Conservation (phyloP, 208 protist species). For the Phytomonas francai region DNA sequence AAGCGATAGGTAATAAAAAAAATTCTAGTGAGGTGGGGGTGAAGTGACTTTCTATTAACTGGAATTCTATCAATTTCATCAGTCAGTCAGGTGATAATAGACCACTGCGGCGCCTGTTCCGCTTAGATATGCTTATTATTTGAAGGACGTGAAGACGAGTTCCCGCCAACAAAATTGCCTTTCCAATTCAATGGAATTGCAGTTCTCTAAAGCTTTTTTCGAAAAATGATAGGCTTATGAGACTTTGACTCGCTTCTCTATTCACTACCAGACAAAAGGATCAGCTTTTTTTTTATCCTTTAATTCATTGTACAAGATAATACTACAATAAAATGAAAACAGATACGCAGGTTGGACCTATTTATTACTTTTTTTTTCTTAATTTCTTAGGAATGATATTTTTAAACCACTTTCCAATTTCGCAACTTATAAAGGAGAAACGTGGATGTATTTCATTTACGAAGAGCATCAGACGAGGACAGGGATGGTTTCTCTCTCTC, state of each 20-base stretch:
- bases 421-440: background rate
- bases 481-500: background rate
- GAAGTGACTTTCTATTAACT: background rate
- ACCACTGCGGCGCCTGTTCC: background rate
- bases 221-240: background rate
- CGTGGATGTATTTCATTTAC: background rate
- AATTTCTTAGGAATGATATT: background rate
- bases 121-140: background rate
- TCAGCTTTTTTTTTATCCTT: constrained; percentile 9
- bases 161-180: background rate
- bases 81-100: background rate
- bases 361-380: constrained; percentile 6
- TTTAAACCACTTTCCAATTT: background rate
- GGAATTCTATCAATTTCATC: background rate
- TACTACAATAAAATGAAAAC: constrained; percentile 5
- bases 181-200: background rate
- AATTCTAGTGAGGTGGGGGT: background rate
- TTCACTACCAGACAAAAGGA: background rate
- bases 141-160: background rate
- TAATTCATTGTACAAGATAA: background rate
- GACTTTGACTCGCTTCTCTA: background rate
- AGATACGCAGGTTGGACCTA: background rate
- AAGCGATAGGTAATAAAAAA: background rate
- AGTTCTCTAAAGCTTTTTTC: constrained; percentile 2
- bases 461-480: background rate